Base-by-base conservation (phyloP, 1,284 basidiomycete species). In the Microbotryum lychnidis-dioicae region DNA sequence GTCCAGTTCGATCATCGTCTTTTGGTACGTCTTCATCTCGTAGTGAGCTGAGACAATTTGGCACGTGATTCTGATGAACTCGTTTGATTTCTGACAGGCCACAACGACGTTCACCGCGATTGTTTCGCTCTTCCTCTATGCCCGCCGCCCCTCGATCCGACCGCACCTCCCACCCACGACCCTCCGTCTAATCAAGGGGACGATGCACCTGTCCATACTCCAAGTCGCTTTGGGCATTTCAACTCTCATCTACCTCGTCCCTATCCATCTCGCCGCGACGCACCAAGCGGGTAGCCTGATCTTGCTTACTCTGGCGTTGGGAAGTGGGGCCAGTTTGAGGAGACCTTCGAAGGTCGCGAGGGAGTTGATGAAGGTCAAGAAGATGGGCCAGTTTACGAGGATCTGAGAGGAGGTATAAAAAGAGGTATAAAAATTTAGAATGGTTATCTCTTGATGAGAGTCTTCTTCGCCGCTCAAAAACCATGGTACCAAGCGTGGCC, bases 1-100 rank as follows among this genome's bases (percentile, higher is more conserved):
- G 93, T 94, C 10, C 96, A 99, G 75, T 94, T 97, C 71, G 84
- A 98, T 74, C 96, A 99, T 76, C 86, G 96, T 46, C 80, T 92
- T 51, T 81, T 98, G 53, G 92, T 89, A 70, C 75, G 86, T 75
- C 42, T 20, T 18, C 23, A 9, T 27, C 21, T 21, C 31, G 31
- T 10, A 31, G 31, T 31, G 31, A 31, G 31, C 31, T 3, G 8
- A 31, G 31, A 31, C 31, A 10, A 9, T 23, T 23, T 23, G 2
- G 23, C 23, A 23, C 23, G 31, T 31, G 31, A 10, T 31, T 31
- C 31, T 31, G 31, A 31, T 31, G 31, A 8, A 9, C 31, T 31
- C 31, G 31, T 31, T 31, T 31, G 8, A 31, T 10, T 31, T 1
- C 1, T 61, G 55, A 5, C 67, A 92, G 87, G 89, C 91, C 18